These are phyloP conservation scores for Ustilago curta DNA, from an alignment of 1,284 basidiomycete species.

Conservation along the genomic window DNA sequence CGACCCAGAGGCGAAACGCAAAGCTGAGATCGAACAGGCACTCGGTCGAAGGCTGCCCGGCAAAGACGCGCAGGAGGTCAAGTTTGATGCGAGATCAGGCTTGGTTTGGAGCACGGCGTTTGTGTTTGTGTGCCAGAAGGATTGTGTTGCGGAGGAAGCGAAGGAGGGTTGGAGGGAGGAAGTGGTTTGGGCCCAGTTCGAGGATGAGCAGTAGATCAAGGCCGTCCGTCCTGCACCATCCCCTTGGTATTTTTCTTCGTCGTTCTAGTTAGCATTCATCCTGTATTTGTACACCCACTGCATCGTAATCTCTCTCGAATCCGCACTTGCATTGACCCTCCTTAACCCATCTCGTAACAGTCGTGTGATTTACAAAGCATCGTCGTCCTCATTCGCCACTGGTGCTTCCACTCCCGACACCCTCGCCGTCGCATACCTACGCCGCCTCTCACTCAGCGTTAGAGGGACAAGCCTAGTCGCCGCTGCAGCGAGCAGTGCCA, in stretches of 20 bases:
- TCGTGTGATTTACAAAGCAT: neutral
- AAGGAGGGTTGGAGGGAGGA: constrained; percentile 60
- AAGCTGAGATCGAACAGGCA: constrained; percentile 56
- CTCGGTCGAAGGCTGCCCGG: constrained; percentile 52
- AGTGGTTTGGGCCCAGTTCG: constrained; percentile 55
- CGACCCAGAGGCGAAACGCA: constrained; percentile 36
- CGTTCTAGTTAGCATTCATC: neutral
- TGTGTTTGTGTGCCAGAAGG: constrained; percentile 62
- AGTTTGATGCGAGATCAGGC: constrained; percentile 46
- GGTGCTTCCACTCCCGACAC: neutral
- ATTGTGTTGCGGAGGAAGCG: constrained; percentile 52
- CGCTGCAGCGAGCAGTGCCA: constrained; percentile 63
- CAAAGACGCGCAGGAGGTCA: constrained; percentile 1
- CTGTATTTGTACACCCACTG: neutral
- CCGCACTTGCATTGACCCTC: neutral
- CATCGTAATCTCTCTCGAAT: neutral
- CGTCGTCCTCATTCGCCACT: neutral
- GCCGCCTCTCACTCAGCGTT: constrained; percentile 44
- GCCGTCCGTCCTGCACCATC: neutral
- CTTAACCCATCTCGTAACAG: no score
- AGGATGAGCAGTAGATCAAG: constrained; percentile 43
- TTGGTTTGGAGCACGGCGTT: constrained; percentile 65
- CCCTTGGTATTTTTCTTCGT: neutral
- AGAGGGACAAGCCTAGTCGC: constrained; percentile 56
- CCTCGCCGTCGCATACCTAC: constrained; percentile 11